Conservation (phyloP, 306 rosid genomes). For the Nissolia schottii region DNA sequence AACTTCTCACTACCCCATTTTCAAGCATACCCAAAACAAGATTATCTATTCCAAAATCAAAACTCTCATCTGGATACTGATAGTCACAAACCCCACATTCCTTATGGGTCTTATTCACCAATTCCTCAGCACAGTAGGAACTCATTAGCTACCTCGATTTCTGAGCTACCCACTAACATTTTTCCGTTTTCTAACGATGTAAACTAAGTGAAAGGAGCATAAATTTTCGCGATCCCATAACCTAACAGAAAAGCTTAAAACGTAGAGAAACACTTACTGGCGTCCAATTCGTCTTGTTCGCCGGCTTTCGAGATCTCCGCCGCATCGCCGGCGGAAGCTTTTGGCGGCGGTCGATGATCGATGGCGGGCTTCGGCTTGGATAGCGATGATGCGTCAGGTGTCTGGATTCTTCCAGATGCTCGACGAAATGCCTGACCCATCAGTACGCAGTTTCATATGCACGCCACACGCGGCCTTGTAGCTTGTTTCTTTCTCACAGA, state of each 20-base stretch:
- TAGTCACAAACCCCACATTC: not conserved
- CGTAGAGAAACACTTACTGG: conserved; percentile 37
- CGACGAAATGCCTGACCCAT: conserved; percentile 99
- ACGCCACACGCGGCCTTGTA: not conserved
- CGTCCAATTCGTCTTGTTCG: conserved; percentile 26
- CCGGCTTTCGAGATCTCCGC: conserved; percentile 36
- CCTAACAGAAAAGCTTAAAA: not conserved
- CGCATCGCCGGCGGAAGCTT: conserved; percentile 20
- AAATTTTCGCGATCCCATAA: not conserved
- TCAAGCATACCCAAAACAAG: not conserved
- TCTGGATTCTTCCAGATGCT: conserved; percentile 71
- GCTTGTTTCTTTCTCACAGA: not conserved
- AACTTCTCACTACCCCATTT: not conserved
- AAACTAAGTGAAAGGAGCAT: not conserved
- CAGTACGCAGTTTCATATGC: not conserved
- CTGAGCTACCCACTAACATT: not conserved
- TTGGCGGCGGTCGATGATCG: conserved; percentile 48
- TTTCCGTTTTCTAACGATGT: not conserved
- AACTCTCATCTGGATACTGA: not conserved
- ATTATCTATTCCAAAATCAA: conserved; percentile 1
- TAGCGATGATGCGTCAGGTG: conserved; percentile 41
- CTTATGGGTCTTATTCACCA: not conserved
- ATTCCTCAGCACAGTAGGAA: not conserved
- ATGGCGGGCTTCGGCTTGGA: conserved; percentile 42
- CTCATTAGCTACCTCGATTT: not conserved